Conservation (phyloP, 495 filamentous ascomycete genomes). For the Aspergillus carlsbadensis region DNA sequence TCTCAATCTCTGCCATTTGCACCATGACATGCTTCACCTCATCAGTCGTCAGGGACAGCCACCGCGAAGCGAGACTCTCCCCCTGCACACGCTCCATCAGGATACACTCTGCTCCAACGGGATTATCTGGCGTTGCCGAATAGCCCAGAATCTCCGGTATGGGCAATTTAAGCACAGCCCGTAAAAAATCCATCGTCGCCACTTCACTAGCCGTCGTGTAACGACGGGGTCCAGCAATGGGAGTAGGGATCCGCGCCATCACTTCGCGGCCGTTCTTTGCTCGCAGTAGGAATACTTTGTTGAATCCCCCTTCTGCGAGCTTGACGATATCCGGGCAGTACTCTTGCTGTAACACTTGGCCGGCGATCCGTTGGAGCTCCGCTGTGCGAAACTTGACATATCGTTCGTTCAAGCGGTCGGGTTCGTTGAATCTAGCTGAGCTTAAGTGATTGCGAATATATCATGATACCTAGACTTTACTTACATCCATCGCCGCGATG, state of each 20-base stretch:
- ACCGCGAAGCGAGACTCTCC: slow-evolving; percentile 34
- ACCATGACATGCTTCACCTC: slow-evolving; percentile 37
- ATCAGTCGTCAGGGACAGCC: no score
- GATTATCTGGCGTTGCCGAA: slow-evolving; percentile 27
- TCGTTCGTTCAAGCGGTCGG: slow-evolving; percentile 26
- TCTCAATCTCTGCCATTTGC: slow-evolving; percentile 38
- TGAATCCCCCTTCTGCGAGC: slow-evolving; percentile 38
- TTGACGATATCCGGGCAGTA: slow-evolving; percentile 28
- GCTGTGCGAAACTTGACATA: slow-evolving; percentile 30
- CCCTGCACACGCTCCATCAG: slow-evolving; percentile 37
- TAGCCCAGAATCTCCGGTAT: slow-evolving; percentile 30
- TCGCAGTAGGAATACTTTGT: slow-evolving; percentile 30
- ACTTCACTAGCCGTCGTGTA: slow-evolving; percentile 45
- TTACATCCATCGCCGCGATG: slow-evolving; percentile 28
- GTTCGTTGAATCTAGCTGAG: slow-evolving; percentile 26
- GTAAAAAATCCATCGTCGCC: slow-evolving; percentile 41
- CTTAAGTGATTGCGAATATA: slow-evolving; percentile 10
- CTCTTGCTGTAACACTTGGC: slow-evolving; percentile 27
- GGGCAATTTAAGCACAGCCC: slow-evolving; percentile 31
- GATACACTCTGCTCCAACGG: slow-evolving; percentile 38
- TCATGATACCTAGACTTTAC: slow-evolving; percentile 11
- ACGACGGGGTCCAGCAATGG: slow-evolving; percentile 32
- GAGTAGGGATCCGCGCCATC: slow-evolving; percentile 37
- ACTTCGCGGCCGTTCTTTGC: slow-evolving; percentile 32
- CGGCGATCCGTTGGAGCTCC: slow-evolving; percentile 32